Base-by-base conservation (phyloP, 2,329 filamentous ascomycete species). In the Ceratocystis cacaofunesta region DNA sequence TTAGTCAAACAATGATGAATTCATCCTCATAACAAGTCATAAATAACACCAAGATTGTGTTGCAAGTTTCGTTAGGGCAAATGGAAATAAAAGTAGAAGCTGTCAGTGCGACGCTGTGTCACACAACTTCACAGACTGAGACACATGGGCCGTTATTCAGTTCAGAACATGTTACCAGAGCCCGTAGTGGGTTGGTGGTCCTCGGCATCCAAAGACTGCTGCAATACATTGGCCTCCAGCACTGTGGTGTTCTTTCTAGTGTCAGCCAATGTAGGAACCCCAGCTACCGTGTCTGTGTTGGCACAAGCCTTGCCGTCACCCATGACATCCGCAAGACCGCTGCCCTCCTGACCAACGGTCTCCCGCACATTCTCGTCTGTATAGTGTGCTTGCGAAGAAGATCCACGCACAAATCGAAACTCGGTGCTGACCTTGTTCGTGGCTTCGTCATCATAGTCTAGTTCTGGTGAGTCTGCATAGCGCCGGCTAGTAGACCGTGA, bases 401-500 rank as follows among this genome's bases (percentile, higher is more conserved):
- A 50, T 3, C 52, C 52, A 43, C 52, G 61, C 36, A 66, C 22
- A 58, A 62, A 58, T 8, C 61, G 30, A 41, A 65, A 58, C n/a
- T 67, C 66, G 4, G 30, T 44, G 12, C 61, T 55, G 22, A 57
- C 52, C 17, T 30, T 58, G 25, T 61, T 65, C 19, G 43, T 28
- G 41, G 55, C 25, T 5, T 63, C 62, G 5, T 58, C 62, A 61
- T 65, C 62, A 5, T 48, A 78, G 62, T 89, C 86, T 68, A 92
- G 88, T 64, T 87, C 86, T 3, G 28, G 55, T n/a, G 78, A 77
- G 64, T 74, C 75, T 15, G 70, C 79, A 74, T 68, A 81, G 79
- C 73, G 70, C 43, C 71, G 72, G 19, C 68, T 69, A 0, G 70
- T 74, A 2, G 46, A 36, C 32, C 50, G 63, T 36, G 63, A 67